These are phyloP conservation scores for Acer saccharum DNA, from an alignment of 345 rosid species.

Conservation along the genomic window DNA sequence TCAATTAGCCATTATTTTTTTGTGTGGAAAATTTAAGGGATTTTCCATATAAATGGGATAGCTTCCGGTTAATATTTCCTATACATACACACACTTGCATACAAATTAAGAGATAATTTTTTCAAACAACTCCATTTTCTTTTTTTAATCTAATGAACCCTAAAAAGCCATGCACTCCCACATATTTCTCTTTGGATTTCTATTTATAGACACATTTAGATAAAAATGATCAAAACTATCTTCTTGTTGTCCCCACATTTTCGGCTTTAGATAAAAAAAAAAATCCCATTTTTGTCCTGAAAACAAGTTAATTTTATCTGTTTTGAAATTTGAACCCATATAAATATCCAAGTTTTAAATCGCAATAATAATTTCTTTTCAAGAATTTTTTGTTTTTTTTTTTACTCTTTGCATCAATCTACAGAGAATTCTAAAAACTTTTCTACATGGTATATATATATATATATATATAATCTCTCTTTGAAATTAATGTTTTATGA, in stretches of 20 bases:
- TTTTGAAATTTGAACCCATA: background rate
- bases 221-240: background rate
- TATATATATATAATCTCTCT: background rate
- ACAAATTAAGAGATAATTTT: no score
- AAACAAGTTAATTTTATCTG: background rate
- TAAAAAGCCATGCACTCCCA: no score
- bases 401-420: background rate
- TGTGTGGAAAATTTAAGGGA: no score
- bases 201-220: background rate
- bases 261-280: background rate
- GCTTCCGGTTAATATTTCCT: no score
- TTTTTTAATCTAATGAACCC: no score
- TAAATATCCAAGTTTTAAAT: background rate
- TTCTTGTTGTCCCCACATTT: background rate
- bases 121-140: no score
- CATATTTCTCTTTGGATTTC: no score
- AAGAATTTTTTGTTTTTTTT: background rate
- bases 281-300: background rate
- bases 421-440: background rate
- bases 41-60: no score
- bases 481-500: background rate
- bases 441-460: conserved; percentile 1
- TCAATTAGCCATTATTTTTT: no score
- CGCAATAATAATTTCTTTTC: no score
- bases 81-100: no score